Conservation (phyloP, 148 eudicot genomes). For the Camellia sinensis region DNA sequence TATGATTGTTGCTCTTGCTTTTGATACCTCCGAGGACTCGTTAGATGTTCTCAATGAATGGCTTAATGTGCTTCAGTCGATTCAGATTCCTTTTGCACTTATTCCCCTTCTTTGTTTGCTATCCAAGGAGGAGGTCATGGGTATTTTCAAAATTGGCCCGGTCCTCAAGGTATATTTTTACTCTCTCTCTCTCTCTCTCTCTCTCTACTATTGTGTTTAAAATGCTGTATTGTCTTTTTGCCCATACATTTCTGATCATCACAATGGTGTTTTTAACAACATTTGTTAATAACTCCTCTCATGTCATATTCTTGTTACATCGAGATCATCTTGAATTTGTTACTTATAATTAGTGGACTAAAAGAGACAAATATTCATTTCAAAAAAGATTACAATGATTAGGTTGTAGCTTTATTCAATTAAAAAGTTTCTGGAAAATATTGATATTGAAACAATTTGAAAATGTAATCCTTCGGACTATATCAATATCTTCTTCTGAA, state of each 20-base stretch:
- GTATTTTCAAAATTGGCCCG: slow-evolving; percentile 72
- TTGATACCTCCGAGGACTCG: slow-evolving; percentile 68
- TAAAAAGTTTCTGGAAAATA: too few relatives aligned
- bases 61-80: slow-evolving; percentile 92
- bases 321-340: not conserved
- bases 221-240: not conserved
- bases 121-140: slow-evolving; percentile 93
- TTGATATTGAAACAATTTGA: too few relatives aligned
- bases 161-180: slow-evolving; percentile 59
- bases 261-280: not conserved
- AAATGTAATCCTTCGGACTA: too few relatives aligned
- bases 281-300: not conserved
- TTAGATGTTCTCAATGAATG: slow-evolving; percentile 85
- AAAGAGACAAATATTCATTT: too few relatives aligned
- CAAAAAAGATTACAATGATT: too few relatives aligned
- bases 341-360: too few relatives aligned
- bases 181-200: slow-evolving; percentile 4
- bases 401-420: too few relatives aligned
- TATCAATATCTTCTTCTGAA: not conserved
- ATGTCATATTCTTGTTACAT: not conserved
- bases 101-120: slow-evolving; percentile 93
- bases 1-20: slow-evolving; percentile 73
- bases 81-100: slow-evolving; percentile 94
- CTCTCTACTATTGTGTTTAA: not conserved
- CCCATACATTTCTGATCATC: not conserved